Evolutionary conservation across 352 stramenopile genomes (phyloP).

Genomic region (Phytophthora crassamura): DNA sequence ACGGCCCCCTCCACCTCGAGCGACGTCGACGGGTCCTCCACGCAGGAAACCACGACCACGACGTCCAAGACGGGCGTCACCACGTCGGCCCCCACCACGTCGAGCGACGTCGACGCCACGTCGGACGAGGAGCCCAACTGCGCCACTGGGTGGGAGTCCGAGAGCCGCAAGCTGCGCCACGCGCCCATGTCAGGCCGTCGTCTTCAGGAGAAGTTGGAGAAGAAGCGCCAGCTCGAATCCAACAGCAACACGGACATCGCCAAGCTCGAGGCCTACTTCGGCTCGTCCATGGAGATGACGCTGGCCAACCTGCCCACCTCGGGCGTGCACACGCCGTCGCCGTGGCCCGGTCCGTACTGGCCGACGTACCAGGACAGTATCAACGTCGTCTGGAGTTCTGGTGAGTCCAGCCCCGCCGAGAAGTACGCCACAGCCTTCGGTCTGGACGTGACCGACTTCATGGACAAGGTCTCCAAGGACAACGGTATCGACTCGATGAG

Average conservation of each 20-base stretch:
- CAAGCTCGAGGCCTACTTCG: constrained; percentile 28
- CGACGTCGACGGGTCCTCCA: background rate
- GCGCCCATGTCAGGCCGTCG: constrained; percentile 22
- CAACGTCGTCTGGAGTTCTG: constrained; percentile 45
- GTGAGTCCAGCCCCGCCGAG: constrained; percentile 30
- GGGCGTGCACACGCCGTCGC: constrained; percentile 15
- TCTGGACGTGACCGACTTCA: constrained; percentile 43
- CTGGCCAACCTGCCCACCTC: constrained; percentile 24
- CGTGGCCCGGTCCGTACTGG: constrained; percentile 47
- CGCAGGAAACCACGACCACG: constrained; percentile 3
- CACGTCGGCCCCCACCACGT: constrained; percentile 13
- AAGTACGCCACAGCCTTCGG: constrained; percentile 64
- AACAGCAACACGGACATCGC: constrained; percentile 28
- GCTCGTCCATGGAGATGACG: constrained; percentile 14
- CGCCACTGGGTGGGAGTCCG: constrained; percentile 19
- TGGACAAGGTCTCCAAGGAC: constrained; percentile 40
- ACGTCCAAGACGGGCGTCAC: constrained; percentile 8
- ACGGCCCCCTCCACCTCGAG: background rate
- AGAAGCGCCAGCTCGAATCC: constrained; percentile 16
- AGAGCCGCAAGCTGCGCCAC: constrained; percentile 32
- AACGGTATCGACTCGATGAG: constrained; percentile 43
- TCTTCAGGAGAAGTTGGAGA: constrained; percentile 17
- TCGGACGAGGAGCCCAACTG: constrained; percentile 22
- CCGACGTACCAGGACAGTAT: constrained; percentile 63
- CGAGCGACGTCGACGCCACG: constrained; percentile 2